Conservation (phyloP, 2,329 filamentous ascomycete genomes). For the Phialophora macrospora region DNA sequence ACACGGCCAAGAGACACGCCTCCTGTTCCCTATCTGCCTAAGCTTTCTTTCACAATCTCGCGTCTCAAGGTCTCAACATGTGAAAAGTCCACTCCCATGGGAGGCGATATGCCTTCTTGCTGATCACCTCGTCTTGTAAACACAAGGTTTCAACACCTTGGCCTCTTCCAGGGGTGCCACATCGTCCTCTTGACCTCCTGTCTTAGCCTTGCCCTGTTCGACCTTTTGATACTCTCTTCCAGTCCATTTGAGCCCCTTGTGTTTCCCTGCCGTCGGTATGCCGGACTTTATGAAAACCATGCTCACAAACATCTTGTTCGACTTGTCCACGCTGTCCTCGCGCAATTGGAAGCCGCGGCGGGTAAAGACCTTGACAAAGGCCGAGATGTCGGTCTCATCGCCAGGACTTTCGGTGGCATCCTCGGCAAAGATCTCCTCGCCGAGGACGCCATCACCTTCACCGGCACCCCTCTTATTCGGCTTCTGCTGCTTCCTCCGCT, state of each 20-base stretch:
- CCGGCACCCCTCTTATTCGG: slow-evolving; percentile 44
- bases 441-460: slow-evolving; percentile 58
- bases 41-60: not conserved
- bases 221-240: slow-evolving; percentile 43
- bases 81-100: no score
- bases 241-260: slow-evolving; percentile 52
- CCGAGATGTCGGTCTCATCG: slow-evolving; percentile 81
- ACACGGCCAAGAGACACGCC: not conserved
- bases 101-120: not conserved
- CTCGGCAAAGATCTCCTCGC: slow-evolving; percentile 62
- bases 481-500: slow-evolving; percentile 54
- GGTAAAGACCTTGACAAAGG: slow-evolving; percentile 81
- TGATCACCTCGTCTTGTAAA: slow-evolving; percentile 81
- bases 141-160: slow-evolving; percentile 87
- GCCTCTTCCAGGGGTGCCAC: slow-evolving; percentile 64
- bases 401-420: slow-evolving; percentile 50
- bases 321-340: slow-evolving; percentile 73
- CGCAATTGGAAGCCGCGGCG: slow-evolving; percentile 85
- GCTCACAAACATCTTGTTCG: slow-evolving; percentile 98
- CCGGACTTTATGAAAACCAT: slow-evolving; percentile 93
- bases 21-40: not conserved
- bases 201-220: slow-evolving; percentile 47
- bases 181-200: slow-evolving; percentile 54
- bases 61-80: not conserved
- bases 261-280: slow-evolving; percentile 75